These are phyloP conservation scores for Petrea volubilis DNA, from an alignment of 257 asterid genomes.

Conservation along the genomic window DNA sequence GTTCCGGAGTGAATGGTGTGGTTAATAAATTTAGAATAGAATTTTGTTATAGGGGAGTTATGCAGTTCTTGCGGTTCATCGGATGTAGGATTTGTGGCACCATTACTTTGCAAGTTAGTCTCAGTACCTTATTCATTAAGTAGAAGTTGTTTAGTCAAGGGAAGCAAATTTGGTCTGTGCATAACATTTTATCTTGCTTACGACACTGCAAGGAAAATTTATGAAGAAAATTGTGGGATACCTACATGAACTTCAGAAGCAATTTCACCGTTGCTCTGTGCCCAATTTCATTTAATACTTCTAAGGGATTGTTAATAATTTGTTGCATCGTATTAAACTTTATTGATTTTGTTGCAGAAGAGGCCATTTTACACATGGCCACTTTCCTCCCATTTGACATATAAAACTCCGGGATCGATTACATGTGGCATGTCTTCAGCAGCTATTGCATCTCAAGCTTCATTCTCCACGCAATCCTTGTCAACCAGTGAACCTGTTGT, in stretches of 20 bases:
- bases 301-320: not conserved
- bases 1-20: slow-evolving; percentile 1
- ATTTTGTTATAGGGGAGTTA: too few relatives aligned
- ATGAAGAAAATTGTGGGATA: not conserved
- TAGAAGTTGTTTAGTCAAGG: slow-evolving; percentile 8
- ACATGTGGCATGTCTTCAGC: slow-evolving; percentile 60
- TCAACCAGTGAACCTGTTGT: slow-evolving; percentile 73
- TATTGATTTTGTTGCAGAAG: slow-evolving; percentile 40
- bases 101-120: not conserved
- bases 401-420: slow-evolving; percentile 31
- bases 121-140: not conserved
- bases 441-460: slow-evolving; percentile 52
- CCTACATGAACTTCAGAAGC: not conserved
- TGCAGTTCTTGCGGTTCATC: not conserved
- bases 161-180: not conserved
- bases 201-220: not conserved
- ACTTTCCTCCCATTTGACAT: slow-evolving; percentile 39
- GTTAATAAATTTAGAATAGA: not conserved
- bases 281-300: not conserved
- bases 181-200: not conserved
- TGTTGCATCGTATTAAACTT: not conserved
- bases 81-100: not conserved
- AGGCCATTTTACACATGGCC: slow-evolving; percentile 29
- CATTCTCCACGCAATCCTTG: slow-evolving; percentile 54
- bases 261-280: not conserved